Percentiles rank a stretch among this genome's conserved stretches.
Evolutionary conservation across 768 basidiomycete genomes (phyloP).

Genomic region (Pisolithus sp.): DNA sequence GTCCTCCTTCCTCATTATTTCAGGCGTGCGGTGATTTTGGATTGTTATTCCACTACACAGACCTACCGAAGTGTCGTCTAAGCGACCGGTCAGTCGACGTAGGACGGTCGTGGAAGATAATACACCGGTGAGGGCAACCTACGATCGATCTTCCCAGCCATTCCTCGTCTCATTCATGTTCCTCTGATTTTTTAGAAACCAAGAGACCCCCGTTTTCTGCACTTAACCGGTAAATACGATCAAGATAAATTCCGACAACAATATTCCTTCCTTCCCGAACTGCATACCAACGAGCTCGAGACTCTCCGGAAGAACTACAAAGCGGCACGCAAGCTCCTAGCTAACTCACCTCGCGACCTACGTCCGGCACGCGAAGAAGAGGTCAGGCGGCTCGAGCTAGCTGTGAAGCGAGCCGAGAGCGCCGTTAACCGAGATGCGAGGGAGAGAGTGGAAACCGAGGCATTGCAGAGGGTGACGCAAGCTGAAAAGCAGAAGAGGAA

Average conservation of each 20-base stretch:
- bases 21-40: neutral
- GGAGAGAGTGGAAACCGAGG: conserved; percentile 66
- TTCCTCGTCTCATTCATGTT: neutral
- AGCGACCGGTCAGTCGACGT: conserved; percentile 72
- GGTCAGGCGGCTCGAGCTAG: conserved; percentile 59
- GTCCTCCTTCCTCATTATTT: conserved; percentile 27
- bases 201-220: conserved; percentile 84
- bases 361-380: conserved; percentile 61
- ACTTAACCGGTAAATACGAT: conserved; percentile 63
- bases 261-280: conserved; percentile 68
- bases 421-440: conserved; percentile 64
- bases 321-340: conserved; percentile 58
- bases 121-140: conserved; percentile 44
- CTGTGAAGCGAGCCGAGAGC: conserved; percentile 74
- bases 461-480: conserved; percentile 40
- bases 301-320: conserved; percentile 61
- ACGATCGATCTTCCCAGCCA: neutral
- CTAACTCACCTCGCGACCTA: conserved; percentile 53
- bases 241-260: conserved; percentile 56
- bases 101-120: conserved; percentile 64
- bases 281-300: conserved; percentile 59
- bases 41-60: conserved; percentile 31
- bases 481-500: conserved; percentile 55
- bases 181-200: conserved; percentile 43
- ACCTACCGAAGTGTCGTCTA: conserved; percentile 77